A percentile compares a stretch with the other conserved stretches of the same genome.
phyloP scores from a whole-genome alignment of 306 rosid genomes.

The Rosa lucieae region DNA sequence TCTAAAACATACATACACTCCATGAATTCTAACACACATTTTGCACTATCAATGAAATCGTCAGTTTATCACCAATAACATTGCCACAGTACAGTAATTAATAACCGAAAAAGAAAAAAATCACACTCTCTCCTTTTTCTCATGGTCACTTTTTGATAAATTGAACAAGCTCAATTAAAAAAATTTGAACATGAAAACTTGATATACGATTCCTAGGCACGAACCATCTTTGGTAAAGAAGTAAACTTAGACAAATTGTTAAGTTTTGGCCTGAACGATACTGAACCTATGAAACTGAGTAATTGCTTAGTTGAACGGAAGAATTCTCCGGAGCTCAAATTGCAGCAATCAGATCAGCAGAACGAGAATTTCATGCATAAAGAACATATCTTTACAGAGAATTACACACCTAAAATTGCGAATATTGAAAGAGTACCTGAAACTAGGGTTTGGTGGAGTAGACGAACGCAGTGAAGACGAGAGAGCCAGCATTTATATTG shows the following conservation, averaged over 20 bases:
- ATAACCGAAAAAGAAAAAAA: no score
- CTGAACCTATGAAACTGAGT: background rate
- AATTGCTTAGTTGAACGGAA: background rate
- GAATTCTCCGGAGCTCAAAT: background rate
- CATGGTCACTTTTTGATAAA: background rate
- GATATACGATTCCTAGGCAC: background rate
- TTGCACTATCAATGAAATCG: background rate
- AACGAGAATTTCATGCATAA: background rate
- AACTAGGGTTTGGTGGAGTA: constrained; percentile 25
- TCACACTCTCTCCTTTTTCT: no score
- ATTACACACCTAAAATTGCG: background rate
- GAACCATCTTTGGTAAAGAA: no score
- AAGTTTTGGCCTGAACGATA: no score
- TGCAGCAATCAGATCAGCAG: background rate
- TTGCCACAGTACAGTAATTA: no score
- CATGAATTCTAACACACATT: no score
- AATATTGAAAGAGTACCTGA: constrained; percentile 6
- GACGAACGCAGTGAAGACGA: background rate
- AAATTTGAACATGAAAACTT: background rate
- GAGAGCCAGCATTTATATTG: background rate
- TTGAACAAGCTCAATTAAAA: background rate
- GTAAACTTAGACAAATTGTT: no score
- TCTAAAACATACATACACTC: no score
- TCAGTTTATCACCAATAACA: no score
- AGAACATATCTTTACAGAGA: background rate